Conservation (phyloP, 108 stramenopile species). For the Epithemia pelagica region DNA sequence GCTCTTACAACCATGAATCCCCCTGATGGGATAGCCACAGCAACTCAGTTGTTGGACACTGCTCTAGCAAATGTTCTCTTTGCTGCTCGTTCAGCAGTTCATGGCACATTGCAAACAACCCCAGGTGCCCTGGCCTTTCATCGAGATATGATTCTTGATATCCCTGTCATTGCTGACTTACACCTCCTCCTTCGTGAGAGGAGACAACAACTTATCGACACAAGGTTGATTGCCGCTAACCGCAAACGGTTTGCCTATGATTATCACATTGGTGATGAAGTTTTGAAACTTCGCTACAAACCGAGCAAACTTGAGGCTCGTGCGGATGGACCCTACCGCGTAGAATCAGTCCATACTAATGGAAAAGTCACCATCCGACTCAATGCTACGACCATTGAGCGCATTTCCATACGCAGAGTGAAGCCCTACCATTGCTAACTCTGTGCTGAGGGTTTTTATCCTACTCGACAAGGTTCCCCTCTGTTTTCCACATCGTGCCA, state of each 20-base stretch:
- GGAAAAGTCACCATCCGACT: slow-evolving; percentile 28
- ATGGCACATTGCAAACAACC: no score
- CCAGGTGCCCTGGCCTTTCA: no score
- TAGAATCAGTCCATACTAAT: slow-evolving; percentile 31
- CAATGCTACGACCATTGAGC: slow-evolving; percentile 14
- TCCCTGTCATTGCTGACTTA: no score
- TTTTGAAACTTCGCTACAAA: slow-evolving; percentile 9
- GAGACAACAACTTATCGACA: slow-evolving; percentile 13
- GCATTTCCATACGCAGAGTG: slow-evolving; percentile 24
- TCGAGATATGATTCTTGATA: no score
- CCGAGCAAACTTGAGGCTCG: slow-evolving; percentile 24
- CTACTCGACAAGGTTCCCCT: no score
- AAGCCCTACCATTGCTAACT: slow-evolving; percentile 6
- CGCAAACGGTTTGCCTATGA: slow-evolving; percentile 13
- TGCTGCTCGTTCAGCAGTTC: no score
- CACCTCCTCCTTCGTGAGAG: neutral
- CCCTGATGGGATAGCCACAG: no score
- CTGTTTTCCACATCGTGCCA: no score
- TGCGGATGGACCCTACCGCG: slow-evolving; percentile 27
- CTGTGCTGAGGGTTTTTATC: no score
- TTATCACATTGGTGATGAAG: slow-evolving; percentile 15
- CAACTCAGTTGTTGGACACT: no score
- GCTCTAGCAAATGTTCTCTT: no score
- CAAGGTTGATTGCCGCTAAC: slow-evolving; percentile 8
- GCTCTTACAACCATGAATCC: no score